phyloP scores from a whole-genome alignment of 768 basidiomycete species.

The Tephrocybe sp. region DNA sequence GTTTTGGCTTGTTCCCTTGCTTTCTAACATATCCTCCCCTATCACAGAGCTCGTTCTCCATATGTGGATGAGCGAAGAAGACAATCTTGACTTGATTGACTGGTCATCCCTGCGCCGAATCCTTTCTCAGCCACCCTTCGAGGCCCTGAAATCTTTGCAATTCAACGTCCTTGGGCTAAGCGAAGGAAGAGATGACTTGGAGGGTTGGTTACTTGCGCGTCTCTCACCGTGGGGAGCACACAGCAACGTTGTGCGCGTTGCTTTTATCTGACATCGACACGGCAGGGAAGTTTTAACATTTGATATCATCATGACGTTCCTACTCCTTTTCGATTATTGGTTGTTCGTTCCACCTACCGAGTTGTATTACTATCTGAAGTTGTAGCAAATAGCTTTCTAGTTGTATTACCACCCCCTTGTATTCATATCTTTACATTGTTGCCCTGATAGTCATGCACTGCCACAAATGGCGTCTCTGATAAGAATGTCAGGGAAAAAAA shows the following conservation, averaged over 20 bases:
- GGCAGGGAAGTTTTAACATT: too few relatives aligned
- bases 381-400: neutral
- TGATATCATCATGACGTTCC: neutral
- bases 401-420: neutral
- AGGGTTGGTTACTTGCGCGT: constrained; percentile 26
- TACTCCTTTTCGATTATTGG: neutral
- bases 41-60: constrained; percentile 24
- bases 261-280: neutral
- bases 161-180: constrained; percentile 34
- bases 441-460: too few relatives aligned
- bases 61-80: constrained; percentile 34
- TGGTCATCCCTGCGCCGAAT: constrained; percentile 27
- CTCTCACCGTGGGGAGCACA: constrained; percentile 12
- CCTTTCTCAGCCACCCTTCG: constrained; percentile 16
- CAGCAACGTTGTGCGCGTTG: constrained; percentile 1
- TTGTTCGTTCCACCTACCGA: neutral
- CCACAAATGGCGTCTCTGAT: too few relatives aligned
- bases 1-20: constrained; percentile 27
- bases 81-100: constrained; percentile 30
- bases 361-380: too few relatives aligned
- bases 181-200: constrained; percentile 23
- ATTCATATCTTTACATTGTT: too few relatives aligned
- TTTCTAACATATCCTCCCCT: constrained; percentile 24
- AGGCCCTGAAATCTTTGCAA: constrained; percentile 17
- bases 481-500: too few relatives aligned